phyloP scores from a whole-genome alignment of 176 grass and related monocot species.

The Carex pumila region DNA sequence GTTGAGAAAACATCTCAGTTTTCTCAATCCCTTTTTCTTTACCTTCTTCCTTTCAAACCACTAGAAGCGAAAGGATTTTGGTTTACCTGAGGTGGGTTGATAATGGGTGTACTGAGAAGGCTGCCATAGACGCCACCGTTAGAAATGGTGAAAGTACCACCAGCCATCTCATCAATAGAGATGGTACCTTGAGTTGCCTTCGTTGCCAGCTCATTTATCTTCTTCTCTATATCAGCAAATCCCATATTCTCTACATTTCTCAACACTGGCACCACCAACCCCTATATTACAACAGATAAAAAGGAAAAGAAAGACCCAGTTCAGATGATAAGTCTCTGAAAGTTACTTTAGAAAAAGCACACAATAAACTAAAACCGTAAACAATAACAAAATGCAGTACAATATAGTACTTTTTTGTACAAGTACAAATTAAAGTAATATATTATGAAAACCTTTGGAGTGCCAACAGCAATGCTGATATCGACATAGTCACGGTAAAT shows the following conservation, averaged over 20 bases:
- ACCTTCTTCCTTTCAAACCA: neutral
- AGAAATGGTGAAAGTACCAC: constrained; percentile 78
- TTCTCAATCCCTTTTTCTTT: neutral
- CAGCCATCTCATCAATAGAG: constrained; percentile 89
- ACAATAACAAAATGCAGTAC: constrained; percentile 17
- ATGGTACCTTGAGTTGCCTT: constrained; percentile 66
- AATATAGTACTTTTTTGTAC: neutral
- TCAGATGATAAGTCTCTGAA: neutral
- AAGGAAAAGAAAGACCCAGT: neutral
- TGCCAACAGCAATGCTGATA: constrained; percentile 91
- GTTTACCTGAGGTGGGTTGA: constrained; percentile 68
- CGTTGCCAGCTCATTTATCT: constrained; percentile 68
- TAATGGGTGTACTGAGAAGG: constrained; percentile 79
- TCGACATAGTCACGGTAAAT: constrained; percentile 93
- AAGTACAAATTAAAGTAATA: neutral
- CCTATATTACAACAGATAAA: constrained; percentile 21
- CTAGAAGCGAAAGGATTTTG: neutral
- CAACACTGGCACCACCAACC: constrained; percentile 74
- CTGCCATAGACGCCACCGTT: constrained; percentile 85
- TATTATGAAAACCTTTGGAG: constrained; percentile 52
- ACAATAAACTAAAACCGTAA: neutral
- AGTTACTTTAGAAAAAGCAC: neutral
- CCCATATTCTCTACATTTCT: constrained; percentile 61
- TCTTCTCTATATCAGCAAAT: constrained; percentile 73
- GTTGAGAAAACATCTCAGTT: neutral